Base-by-base conservation (phyloP, 805 yeast species). In the Kluyveromyces aestuarii region DNA sequence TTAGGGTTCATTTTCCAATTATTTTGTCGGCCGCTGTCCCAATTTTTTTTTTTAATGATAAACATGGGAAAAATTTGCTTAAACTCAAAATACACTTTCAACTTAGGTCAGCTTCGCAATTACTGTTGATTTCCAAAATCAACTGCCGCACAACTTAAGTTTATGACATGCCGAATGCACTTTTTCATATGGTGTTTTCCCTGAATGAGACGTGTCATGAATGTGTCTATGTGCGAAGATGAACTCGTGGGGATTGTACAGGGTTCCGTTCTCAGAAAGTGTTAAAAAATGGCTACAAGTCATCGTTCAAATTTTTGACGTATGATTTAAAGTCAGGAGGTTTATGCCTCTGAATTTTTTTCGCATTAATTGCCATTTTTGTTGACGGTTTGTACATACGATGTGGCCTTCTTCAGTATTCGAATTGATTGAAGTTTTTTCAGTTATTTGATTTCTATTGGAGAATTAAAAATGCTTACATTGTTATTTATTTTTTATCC, bases 151-250 rank as follows among this genome's bases (percentile, higher is more conserved):
- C 62, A 59, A 61, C 67, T 62, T 62, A 62, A 62, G 64, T 62
- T 62, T 56, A 57, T 57, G 54, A 58, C 50, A 53, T 59, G 54
- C 47, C 48, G 42, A 41, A 35, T 37, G 18, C 19, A 18, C 27
- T 33, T 35, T 16, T 44, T 45, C 41, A 33, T 30, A 14, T 11
- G 8, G 39, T 43, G 21, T 8, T 21, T 33, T 37, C 45, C 17
- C 27, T 27, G 16, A 27, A 7, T 43, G 18, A 49, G 42, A 53
- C 57, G 55, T 54, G 55, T 58, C 55, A 46, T 54, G 59, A 60
- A 64, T 64, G 69, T 64, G 69, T 64, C 69, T 55, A 52, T 64
- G 64, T 63, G 69, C 67, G 56, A 54, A 64, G 58, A 58, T 47
- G 16, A 52, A 55, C 30, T 13, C 19, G 27, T 30, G 7, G 33